These are phyloP conservation scores for Aleurites moluccanus DNA, from an alignment of 441 rosid species.

Conservation along the genomic window DNA sequence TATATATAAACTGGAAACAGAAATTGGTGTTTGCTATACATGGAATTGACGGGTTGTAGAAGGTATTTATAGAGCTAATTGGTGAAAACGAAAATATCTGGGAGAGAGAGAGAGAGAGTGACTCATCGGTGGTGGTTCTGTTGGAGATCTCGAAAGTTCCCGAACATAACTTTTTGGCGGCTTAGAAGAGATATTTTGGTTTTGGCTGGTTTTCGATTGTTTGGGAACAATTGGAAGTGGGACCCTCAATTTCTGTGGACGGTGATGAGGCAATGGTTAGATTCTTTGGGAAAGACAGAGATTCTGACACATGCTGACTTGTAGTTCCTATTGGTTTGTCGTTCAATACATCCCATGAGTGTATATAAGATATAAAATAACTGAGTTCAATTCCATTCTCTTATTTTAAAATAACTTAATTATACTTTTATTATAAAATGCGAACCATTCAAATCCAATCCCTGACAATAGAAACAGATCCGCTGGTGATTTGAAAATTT, in stretches of 20 bases:
- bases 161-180: background rate
- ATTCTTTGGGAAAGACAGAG: background rate
- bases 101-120: too few species aligned
- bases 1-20: background rate
- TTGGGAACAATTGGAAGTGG: background rate
- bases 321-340: too few species aligned
- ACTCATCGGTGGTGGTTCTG: background rate
- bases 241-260: background rate
- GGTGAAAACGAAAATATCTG: background rate
- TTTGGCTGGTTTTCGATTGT: too few species aligned
- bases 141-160: conserved; percentile 11
- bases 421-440: too few species aligned
- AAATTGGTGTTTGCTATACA: background rate
- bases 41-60: background rate
- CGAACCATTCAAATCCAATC: too few species aligned
- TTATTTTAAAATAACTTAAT: too few species aligned
- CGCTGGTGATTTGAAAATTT: too few species aligned
- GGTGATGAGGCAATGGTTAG: background rate
- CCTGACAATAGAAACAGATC: too few species aligned
- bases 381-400: too few species aligned
- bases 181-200: background rate
- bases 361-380: too few species aligned
- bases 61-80: background rate
- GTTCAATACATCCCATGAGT: too few species aligned
- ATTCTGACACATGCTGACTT: too few species aligned